Evolutionary conservation across 495 filamentous ascomycete species (phyloP).

Genomic region (Lichenothelia convexa): DNA sequence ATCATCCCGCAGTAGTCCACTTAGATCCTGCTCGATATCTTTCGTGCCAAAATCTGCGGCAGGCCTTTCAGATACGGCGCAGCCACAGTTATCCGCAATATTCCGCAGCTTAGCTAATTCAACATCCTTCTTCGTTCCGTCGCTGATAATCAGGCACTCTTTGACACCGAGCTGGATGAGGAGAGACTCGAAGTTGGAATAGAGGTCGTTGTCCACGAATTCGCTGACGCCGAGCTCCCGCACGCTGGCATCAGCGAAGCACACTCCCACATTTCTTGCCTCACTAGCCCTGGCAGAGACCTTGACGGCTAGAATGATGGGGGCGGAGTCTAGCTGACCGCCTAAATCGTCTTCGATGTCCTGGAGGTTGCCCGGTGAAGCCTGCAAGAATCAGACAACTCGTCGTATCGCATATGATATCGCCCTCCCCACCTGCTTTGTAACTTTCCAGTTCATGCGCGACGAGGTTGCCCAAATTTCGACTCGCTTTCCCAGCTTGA

Average conservation of each 20-base stretch:
- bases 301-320: conserved; percentile 88
- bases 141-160: conserved; percentile 70
- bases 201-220: conserved; percentile 94
- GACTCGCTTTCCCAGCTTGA: conserved; percentile 71
- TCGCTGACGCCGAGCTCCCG: conserved; percentile 92
- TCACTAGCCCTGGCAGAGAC: conserved; percentile 72
- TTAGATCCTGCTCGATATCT: conserved; percentile 93
- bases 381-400: too few relatives aligned
- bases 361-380: conserved; percentile 88
- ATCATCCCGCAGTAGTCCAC: conserved; percentile 72
- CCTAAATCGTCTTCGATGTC: conserved; percentile 95
- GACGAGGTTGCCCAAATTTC: conserved; percentile 71
- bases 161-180: conserved; percentile 92
- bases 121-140: conserved; percentile 62
- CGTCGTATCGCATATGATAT: background rate
- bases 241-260: conserved; percentile 95
- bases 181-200: conserved; percentile 92
- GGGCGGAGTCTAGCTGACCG: conserved; percentile 67
- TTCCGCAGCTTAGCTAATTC: conserved; percentile 74
- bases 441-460: conserved; percentile 76
- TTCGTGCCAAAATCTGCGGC: conserved; percentile 63
- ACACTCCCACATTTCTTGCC: conserved; percentile 76
- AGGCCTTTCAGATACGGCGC: conserved; percentile 67
- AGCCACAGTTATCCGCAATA: conserved; percentile 81
- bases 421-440: conserved; percentile 45